A percentile compares a stretch with the other conserved stretches of the same genome.
These are phyloP conservation scores for Fusarium scirpi DNA, from an alignment of 2,329 filamentous ascomycete species.

Conservation along the genomic window DNA sequence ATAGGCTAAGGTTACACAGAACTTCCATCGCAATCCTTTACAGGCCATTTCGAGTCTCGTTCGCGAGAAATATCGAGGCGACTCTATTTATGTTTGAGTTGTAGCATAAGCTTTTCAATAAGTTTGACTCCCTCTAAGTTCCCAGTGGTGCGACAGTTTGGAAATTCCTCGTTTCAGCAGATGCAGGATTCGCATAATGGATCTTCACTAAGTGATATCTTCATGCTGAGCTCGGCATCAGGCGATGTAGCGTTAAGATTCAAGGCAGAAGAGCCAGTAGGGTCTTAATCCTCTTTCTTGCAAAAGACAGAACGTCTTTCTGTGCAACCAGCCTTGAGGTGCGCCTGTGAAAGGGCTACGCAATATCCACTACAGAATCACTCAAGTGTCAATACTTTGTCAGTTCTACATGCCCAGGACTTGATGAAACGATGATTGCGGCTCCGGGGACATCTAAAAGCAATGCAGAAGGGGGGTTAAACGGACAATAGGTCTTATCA, in stretches of 20 bases:
- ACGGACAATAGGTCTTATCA: no score
- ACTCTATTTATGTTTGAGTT: background rate
- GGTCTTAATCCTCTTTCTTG: background rate
- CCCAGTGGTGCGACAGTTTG: background rate
- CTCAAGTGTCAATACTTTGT: background rate
- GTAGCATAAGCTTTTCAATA: background rate
- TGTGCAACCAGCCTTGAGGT: background rate
- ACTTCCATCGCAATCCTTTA: background rate
- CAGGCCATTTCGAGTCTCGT: fast-evolving
- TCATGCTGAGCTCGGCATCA: background rate
- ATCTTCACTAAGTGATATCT: background rate
- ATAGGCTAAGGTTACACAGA: background rate
- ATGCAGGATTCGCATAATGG: background rate
- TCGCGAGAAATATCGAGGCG: background rate
- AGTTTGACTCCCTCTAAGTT: background rate
- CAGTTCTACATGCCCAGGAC: no score
- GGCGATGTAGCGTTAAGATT: background rate
- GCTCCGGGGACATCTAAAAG: no score
- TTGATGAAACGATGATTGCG: no score
- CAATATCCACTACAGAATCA: background rate
- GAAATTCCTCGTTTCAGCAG: background rate
- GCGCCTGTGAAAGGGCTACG: background rate
- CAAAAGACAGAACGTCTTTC: background rate
- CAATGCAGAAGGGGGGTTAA: no score
- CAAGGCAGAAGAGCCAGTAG: background rate